A percentile compares a stretch with the other conserved stretches of the same genome.
These are phyloP conservation scores for Triticum urartu DNA, from an alignment of 176 grass and related monocot species.

Conservation along the genomic window DNA sequence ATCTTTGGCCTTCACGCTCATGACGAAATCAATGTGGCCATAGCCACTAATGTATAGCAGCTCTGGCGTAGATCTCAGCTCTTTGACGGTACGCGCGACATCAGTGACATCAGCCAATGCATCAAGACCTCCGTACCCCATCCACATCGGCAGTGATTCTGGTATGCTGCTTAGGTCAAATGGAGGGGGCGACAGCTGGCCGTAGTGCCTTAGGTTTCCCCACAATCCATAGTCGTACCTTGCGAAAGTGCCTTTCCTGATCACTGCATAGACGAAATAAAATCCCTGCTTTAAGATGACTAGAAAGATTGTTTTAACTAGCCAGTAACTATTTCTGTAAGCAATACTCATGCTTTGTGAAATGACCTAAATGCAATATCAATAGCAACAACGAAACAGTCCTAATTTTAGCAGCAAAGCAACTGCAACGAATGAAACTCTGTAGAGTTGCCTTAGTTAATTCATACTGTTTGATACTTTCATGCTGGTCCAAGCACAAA, in stretches of 20 bases:
- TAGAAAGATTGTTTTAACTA: neutral
- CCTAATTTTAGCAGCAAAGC: conserved; percentile 3
- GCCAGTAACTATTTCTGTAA: neutral
- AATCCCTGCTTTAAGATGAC: neutral
- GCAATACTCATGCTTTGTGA: neutral
- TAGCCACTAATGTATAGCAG: conserved; percentile 72
- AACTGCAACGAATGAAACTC: neutral
- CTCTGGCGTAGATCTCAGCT: conserved; percentile 62
- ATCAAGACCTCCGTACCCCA: conserved; percentile 83
- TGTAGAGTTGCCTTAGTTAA: neutral
- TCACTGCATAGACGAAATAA: conserved; percentile 49
- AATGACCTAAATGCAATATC: neutral
- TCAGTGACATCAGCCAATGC: conserved; percentile 76
- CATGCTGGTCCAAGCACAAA: neutral
- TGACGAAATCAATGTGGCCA: conserved; percentile 73
- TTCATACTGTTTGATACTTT: neutral
- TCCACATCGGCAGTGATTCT: conserved; percentile 71
- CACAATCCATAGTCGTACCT: conserved; percentile 77
- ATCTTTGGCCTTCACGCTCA: conserved; percentile 64
- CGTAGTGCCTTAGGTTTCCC: conserved; percentile 62
- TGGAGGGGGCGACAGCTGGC: conserved; percentile 44
- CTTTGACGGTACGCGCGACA: conserved; percentile 54
- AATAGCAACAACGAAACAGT: neutral
- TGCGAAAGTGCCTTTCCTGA: conserved; percentile 81
- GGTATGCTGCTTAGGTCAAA: conserved; percentile 67